These are phyloP conservation scores for Themeda triandra DNA, from an alignment of 176 grass and related monocot genomes.

Conservation along the genomic window DNA sequence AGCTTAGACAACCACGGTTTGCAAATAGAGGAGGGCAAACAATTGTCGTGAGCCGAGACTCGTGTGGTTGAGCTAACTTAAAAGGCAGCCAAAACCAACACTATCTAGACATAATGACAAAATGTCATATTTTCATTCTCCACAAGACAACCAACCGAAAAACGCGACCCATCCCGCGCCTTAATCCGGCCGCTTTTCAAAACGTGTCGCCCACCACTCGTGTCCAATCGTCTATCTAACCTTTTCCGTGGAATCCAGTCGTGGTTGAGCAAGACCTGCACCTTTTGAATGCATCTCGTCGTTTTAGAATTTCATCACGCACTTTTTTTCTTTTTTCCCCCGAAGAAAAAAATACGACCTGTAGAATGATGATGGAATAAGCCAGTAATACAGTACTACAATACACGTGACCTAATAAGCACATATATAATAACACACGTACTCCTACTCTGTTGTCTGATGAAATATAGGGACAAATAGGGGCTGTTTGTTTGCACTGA, in stretches of 20 bases:
- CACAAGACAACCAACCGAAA: neutral
- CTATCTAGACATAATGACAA: neutral
- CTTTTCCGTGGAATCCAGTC: neutral
- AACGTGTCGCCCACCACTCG: neutral
- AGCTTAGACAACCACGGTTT: no score
- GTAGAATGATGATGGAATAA: neutral
- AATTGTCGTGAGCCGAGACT: no score
- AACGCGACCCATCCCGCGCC: neutral
- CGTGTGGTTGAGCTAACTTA: neutral
- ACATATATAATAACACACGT: neutral
- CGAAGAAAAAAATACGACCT: no score
- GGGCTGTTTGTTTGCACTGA: neutral
- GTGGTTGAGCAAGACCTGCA: neutral
- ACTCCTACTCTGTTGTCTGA: neutral
- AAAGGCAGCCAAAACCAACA: neutral
- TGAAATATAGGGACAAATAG: neutral
- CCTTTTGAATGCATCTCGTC: neutral
- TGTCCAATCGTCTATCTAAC: slow-evolving; percentile 4
- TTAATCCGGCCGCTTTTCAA: neutral
- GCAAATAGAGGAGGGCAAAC: no score
- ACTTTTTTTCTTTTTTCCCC: neutral
- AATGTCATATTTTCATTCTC: neutral
- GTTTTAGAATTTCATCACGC: neutral
- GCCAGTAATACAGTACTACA: neutral
- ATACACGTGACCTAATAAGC: neutral